Percentiles rank a stretch among this genome's conserved stretches.
phyloP scores from a whole-genome alignment of 495 filamentous ascomycete genomes.

The Geoglossum glabrum region DNA sequence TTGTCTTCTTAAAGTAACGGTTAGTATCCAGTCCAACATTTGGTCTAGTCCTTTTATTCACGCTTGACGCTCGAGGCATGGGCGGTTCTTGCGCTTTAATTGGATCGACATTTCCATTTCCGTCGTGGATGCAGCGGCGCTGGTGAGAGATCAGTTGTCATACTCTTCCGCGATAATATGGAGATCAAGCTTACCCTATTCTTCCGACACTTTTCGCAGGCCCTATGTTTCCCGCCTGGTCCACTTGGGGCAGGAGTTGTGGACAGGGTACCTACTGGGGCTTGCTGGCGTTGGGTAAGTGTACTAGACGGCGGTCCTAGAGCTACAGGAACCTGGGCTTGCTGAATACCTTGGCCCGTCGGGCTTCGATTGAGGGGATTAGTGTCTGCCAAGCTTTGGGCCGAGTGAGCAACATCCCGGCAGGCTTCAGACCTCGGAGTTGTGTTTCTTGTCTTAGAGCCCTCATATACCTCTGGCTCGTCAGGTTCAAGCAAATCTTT shows the following conservation, averaged over 20 bases:
- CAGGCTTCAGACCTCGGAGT: neutral
- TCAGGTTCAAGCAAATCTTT: slow-evolving; percentile 16
- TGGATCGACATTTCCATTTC: slow-evolving; percentile 41
- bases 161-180: neutral
- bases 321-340: neutral
- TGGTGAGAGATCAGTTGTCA: slow-evolving; percentile 10
- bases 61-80: slow-evolving; percentile 32
- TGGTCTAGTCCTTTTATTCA: slow-evolving; percentile 12
- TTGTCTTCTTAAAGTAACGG: neutral
- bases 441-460: neutral
- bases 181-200: slow-evolving; percentile 1
- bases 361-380: neutral
- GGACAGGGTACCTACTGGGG: neutral
- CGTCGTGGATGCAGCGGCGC: slow-evolving; percentile 51
- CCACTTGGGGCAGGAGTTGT: neutral
- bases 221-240: neutral
- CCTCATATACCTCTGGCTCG: neutral
- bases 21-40: slow-evolving; percentile 14
- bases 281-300: neutral
- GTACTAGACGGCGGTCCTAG: neutral
- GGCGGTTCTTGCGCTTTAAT: slow-evolving; percentile 38
- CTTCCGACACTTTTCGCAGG: slow-evolving; percentile 4
- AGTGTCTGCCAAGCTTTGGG: neutral
- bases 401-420: neutral
- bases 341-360: neutral